Evolutionary conservation across 1,139 yeast genomes (phyloP), one percentile per base, ranked within the genome.

Genomic region (Kodamaea derodonti): DNA sequence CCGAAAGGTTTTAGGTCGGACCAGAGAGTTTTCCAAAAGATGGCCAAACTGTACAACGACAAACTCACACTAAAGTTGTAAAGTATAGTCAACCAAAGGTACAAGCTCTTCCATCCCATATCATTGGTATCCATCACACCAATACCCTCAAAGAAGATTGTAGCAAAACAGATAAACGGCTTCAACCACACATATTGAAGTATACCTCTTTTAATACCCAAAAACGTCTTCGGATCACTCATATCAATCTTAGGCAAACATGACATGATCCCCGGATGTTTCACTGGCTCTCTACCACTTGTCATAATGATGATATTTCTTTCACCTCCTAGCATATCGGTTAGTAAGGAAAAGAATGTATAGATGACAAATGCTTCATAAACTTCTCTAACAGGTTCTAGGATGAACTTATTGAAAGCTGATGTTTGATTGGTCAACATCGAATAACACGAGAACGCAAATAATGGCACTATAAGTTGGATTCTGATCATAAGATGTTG

Each of bases 321-420:
- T 54, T 92, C 98, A 18, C 98, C 99, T 0, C 97, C 97, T 10
- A 92, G 70, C 67, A 87, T 75, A 42, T 81, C 78, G 1, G 95
- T 87, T 37, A 94, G 65, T 26, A 90, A 67, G 16, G 92, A 75
- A 62, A 86, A 90, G 57, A 92, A 92, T 3, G 97, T 88, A 56
- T 92, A 94, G 29, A 92, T 85, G 29, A 90, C 97, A 60, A 94
- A 86, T 0, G 97, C 96, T 58, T 94, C 99, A 57, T 92, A 92
- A 1, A 90, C 78, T 52, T 92, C 98, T 35, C 95, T 68, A 1
- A 84, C 49, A 0, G 97, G 95, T 43, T 83, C 95, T 9, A 90
- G 49, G 16, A 82, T 52, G 33, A 62, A 61, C 23, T 76, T 70
- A 15, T 69, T 57, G 9, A 61, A 40, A 5, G 47, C 31, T 3